These are phyloP conservation scores for Rosa rugosa DNA, from an alignment of 306 rosid genomes.

Conservation along the genomic window DNA sequence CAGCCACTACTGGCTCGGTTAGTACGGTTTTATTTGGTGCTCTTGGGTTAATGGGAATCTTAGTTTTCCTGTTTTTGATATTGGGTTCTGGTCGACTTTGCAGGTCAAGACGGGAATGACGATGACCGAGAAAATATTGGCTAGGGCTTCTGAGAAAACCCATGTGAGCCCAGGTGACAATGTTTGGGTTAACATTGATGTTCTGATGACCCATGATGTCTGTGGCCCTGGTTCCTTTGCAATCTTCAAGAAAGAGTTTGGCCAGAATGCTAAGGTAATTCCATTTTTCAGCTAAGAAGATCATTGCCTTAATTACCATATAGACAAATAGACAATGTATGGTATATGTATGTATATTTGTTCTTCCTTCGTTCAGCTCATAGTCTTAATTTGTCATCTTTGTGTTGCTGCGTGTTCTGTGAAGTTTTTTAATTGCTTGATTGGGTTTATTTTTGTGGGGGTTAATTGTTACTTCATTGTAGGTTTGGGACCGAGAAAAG, in stretches of 20 bases:
- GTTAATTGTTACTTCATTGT: slow-evolving; percentile 6
- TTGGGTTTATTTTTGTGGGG: too few relatives aligned
- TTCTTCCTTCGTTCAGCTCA: neutral
- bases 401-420: neutral
- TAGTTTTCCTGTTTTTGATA: neutral
- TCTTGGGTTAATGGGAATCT: neutral
- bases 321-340: neutral
- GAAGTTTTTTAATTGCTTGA: neutral
- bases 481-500: slow-evolving; percentile 98
- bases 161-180: slow-evolving; percentile 79
- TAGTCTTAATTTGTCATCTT: neutral
- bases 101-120: slow-evolving; percentile 91
- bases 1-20: slow-evolving; percentile 70
- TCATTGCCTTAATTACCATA: neutral
- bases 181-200: slow-evolving; percentile 80
- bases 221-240: slow-evolving; percentile 94
- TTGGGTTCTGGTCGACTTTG: slow-evolving; percentile 20
- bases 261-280: slow-evolving; percentile 80
- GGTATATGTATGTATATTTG: too few relatives aligned
- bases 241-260: slow-evolving; percentile 90
- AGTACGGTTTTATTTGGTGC: neutral
- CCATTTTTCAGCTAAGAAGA: neutral
- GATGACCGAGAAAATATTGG: slow-evolving; percentile 90
- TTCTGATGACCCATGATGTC: slow-evolving; percentile 95
- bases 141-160: slow-evolving; percentile 71